Conservation (phyloP, 192 early-diverging fungal species). For the Dissophora globulifera region DNA sequence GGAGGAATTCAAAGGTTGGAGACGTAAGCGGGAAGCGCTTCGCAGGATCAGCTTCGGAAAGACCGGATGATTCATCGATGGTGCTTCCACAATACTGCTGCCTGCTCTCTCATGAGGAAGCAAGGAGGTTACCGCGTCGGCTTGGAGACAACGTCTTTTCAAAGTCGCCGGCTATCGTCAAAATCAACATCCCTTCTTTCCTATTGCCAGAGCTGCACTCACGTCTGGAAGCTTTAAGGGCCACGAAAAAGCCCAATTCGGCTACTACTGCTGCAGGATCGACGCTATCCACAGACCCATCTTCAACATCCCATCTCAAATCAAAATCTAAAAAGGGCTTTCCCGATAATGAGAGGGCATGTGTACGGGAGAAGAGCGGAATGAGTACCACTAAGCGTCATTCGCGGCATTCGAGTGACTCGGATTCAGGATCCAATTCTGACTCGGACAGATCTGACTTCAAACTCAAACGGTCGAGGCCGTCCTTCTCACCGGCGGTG, state of each 20-base stretch:
- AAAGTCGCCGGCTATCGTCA: conserved; percentile 7
- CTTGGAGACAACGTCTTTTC: background rate
- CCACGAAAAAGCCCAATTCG: background rate
- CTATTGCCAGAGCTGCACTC: conserved; percentile 2
- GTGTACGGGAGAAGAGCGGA: background rate
- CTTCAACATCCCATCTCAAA: background rate
- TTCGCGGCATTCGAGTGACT: background rate
- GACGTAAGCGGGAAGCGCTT: background rate
- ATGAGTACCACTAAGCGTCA: background rate
- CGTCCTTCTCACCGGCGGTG: background rate
- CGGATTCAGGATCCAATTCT: background rate
- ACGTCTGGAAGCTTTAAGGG: background rate
- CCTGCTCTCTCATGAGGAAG: conserved; percentile 8
- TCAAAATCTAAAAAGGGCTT: background rate
- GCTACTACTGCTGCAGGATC: background rate
- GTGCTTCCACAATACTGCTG: conserved; percentile 18
- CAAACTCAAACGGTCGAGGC: background rate
- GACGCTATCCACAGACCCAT: background rate
- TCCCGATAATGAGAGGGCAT: background rate
- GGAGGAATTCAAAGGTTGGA: conserved; percentile 11
- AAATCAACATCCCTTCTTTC: conserved; percentile 12
- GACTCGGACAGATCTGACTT: background rate
- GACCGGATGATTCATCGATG: background rate
- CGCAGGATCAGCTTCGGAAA: conserved; percentile 1
- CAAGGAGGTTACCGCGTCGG: conserved; percentile 2